These are phyloP conservation scores for Pyrenophora graminea DNA, from an alignment of 2,329 filamentous ascomycete species.

Conservation along the genomic window DNA sequence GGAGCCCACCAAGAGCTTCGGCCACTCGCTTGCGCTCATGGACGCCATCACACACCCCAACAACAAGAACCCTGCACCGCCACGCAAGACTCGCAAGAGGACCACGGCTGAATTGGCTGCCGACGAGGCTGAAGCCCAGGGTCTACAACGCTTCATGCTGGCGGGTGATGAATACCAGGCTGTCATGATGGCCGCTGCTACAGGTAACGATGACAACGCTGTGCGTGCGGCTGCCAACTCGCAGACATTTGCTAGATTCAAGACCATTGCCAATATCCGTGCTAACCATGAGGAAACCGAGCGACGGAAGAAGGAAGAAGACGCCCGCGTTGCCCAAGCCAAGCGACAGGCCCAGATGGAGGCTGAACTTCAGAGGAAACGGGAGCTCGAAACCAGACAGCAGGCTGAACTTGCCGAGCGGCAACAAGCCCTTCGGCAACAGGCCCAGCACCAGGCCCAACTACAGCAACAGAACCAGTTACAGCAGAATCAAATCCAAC, in stretches of 20 bases:
- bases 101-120: constrained; percentile 94
- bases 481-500: constrained; percentile 36
- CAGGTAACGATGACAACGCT: constrained; percentile 69
- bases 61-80: constrained; percentile 74
- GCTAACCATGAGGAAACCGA: constrained; percentile 75
- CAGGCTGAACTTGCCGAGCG: constrained; percentile 46
- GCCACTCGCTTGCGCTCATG: constrained; percentile 72
- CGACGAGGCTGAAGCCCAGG: constrained; percentile 88
- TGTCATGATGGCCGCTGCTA: constrained; percentile 58
- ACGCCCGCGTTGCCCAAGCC: constrained; percentile 50
- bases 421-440: constrained; percentile 57
- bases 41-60: constrained; percentile 75
- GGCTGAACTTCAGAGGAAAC: constrained; percentile 40
- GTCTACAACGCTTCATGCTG: constrained; percentile 90
- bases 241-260: constrained; percentile 89
- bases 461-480: constrained; percentile 26
- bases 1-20: constrained; percentile 71
- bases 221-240: constrained; percentile 70
- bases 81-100: constrained; percentile 87
- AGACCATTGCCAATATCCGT: constrained; percentile 84
- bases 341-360: constrained; percentile 47
- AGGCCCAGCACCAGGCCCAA: constrained; percentile 43
- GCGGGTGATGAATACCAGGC: constrained; percentile 83
- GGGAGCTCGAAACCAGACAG: constrained; percentile 41
- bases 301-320: constrained; percentile 52